phyloP scores from a whole-genome alignment of 805 yeast genomes.

The Wickerhamiella kurtzmanii region DNA sequence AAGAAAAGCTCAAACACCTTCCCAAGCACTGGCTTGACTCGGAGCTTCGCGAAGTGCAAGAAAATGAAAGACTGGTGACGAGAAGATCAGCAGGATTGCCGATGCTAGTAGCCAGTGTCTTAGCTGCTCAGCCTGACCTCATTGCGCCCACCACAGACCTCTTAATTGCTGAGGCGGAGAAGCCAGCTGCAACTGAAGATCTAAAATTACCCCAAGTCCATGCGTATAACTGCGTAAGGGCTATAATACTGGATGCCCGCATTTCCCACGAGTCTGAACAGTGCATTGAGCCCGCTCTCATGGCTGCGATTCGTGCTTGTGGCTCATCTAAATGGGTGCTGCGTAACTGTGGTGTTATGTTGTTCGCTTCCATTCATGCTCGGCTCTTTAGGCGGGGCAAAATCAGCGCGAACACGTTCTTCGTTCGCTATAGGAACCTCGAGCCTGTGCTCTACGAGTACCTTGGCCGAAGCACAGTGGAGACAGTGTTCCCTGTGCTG shows the following conservation, averaged over 20 bases:
- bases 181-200: conserved; percentile 30
- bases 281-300: conserved; percentile 45
- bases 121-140: conserved; percentile 36
- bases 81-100: conserved; percentile 93
- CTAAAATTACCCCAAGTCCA: conserved; percentile 84
- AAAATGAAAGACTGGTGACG: conserved; percentile 56
- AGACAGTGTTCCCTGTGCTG: conserved; percentile 56
- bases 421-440: conserved; percentile 46
- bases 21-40: conserved; percentile 47
- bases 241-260: conserved; percentile 56
- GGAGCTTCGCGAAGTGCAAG: conserved; percentile 40
- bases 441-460: conserved; percentile 33
- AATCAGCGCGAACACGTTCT: conserved; percentile 53
- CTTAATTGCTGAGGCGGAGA: background rate
- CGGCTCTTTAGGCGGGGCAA: conserved; percentile 53
- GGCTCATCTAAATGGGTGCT: conserved; percentile 67
- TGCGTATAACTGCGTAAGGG: conserved; percentile 75
- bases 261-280: conserved; percentile 40
- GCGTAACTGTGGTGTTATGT: conserved; percentile 86
- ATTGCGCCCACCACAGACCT: conserved; percentile 25
- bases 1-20: conserved; percentile 16
- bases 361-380: conserved; percentile 72
- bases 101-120: conserved; percentile 55
- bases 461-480: conserved; percentile 12
- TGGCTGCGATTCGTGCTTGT: conserved; percentile 49